Evolutionary conservation across 2,329 filamentous ascomycete genomes (phyloP), one percentile per base, ranked within the genome.

Genomic region (Paraphoma sp.): DNA sequence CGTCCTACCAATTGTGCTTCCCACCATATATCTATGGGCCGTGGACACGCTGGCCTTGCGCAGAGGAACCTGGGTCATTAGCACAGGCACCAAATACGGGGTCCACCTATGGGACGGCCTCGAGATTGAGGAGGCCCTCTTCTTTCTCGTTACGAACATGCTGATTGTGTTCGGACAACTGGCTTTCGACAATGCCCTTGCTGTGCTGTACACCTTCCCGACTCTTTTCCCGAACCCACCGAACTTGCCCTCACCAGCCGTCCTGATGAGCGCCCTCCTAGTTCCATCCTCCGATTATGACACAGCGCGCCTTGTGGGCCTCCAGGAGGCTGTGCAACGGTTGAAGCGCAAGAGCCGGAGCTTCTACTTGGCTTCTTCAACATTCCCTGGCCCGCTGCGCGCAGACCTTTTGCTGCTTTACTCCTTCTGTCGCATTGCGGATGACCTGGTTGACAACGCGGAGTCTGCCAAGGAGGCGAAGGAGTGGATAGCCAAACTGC

Each of bases 121-220:
- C 30, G 90, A 92, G 48, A 80, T 92, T 17, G 90, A 93, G 76
- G 90, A 93, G 71, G 89, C 89, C 0, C 63, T 89, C 7, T 92
- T 92, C 79, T 93, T 93, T 73, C 78, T 92, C 4, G 75, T 84
- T 4, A 91, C 89, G 1, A 92, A 92, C 69, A 79, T 79, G 0
- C 76, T 93, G 17, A 87, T 93, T 53, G 87, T 91, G 0, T 87
- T 89, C 68, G 89, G 89, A 1, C 78, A 89, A 23, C 78, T 87
- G 1, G 87, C 89, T 0, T 88, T 90, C 61, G 90, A 92, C 72
- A 86, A 90, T 67, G 87, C 86, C 4, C 68, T 90, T 36, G 86
- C 89, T 1, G 82, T 92, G 12, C 73, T 89, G 6, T 82, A 89
- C 62, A 83, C 85, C 0, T 90, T 90, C 59, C 87, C 86, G 0